Conservation (phyloP, 2,329 filamentous ascomycete species). For the Colletotrichum sp. region DNA sequence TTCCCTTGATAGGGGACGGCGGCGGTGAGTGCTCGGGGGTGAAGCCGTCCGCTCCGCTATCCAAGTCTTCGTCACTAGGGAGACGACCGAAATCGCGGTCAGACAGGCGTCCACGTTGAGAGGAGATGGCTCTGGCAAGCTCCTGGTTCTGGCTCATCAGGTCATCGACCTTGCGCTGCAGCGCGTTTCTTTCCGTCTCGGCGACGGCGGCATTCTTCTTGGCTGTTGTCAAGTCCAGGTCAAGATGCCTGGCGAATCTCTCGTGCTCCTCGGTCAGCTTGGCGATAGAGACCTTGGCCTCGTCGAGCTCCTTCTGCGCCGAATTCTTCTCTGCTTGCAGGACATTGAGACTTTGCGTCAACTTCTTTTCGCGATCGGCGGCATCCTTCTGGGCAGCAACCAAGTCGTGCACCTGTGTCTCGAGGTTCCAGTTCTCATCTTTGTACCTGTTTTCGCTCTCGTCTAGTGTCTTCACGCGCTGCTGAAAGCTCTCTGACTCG, state of each 20-base stretch:
- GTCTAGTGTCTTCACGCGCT: slow-evolving; percentile 81
- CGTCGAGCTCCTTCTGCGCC: slow-evolving; percentile 87
- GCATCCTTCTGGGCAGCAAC: slow-evolving; percentile 76
- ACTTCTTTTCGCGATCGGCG: slow-evolving; percentile 81
- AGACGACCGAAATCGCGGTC: slow-evolving; percentile 68
- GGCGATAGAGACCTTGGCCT: slow-evolving; percentile 79
- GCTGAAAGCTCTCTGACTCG: slow-evolving; percentile 79
- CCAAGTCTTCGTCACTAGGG: slow-evolving; percentile 66
- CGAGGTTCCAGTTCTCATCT: slow-evolving; percentile 97
- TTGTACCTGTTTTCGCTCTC: slow-evolving; percentile 97
- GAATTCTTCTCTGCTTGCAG: slow-evolving; percentile 77
- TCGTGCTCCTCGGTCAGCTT: slow-evolving; percentile 84
- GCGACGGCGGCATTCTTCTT: slow-evolving; percentile 80
- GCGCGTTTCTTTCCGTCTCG: slow-evolving; percentile 77
- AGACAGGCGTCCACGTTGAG: slow-evolving; percentile 69
- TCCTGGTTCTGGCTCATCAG: slow-evolving; percentile 89
- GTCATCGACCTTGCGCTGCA: slow-evolving; percentile 89
- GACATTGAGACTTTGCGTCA: slow-evolving; percentile 74
- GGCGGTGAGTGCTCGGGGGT: slow-evolving; percentile 93
- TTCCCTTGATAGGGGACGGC: slow-evolving; percentile 87
- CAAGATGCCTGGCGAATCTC: slow-evolving; percentile 78
- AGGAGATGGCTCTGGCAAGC: slow-evolving; percentile 81
- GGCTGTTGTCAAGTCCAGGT: slow-evolving; percentile 84
- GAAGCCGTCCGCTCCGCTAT: slow-evolving; percentile 68
- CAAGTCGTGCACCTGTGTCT: slow-evolving; percentile 89